A percentile compares a stretch with the other conserved stretches of the same genome.
Evolutionary conservation across 2,329 filamentous ascomycete species (phyloP).

Genomic region (Fusarium sterilihyphosum): DNA sequence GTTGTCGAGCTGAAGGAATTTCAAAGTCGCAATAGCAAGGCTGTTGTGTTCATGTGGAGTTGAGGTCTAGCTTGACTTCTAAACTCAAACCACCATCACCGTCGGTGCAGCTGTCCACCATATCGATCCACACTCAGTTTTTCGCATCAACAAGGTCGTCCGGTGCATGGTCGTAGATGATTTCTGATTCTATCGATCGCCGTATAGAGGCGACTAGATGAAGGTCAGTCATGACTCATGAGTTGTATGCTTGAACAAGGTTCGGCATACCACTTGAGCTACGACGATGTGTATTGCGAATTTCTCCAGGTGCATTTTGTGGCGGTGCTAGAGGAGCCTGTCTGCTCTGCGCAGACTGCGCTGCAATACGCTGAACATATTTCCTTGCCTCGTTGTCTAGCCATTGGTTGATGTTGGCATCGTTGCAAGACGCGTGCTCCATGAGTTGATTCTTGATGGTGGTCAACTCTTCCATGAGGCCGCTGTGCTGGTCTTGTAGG

Average conservation of each 20-base stretch:
- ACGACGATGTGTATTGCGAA: not conserved
- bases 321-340: not conserved
- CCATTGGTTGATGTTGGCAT: constrained; percentile 64
- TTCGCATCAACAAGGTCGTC: constrained; percentile 45
- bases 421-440: constrained; percentile 62
- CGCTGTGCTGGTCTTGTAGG: constrained; percentile 56
- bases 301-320: not conserved
- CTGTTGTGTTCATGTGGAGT: not conserved
- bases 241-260: not conserved
- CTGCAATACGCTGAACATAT: constrained; percentile 53
- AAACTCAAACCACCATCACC: not conserved
- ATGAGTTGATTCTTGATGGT: constrained; percentile 62
- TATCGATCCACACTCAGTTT: not conserved
- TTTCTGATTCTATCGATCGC: constrained; percentile 18
- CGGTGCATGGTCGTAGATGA: constrained; percentile 53
- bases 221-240: not conserved
- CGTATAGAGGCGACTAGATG: not conserved
- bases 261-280: constrained; percentile 13
- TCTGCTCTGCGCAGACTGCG: not conserved
- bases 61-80: not conserved
- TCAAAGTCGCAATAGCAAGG: constrained; percentile 12
- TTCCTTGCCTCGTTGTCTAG: constrained; percentile 61
- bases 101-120: not conserved
- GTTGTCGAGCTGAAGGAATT: constrained; percentile 1
- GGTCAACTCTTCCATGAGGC: constrained; percentile 56